Evolutionary conservation across 805 yeast genomes (phyloP).

Genomic region (Yarrowia porcina): DNA sequence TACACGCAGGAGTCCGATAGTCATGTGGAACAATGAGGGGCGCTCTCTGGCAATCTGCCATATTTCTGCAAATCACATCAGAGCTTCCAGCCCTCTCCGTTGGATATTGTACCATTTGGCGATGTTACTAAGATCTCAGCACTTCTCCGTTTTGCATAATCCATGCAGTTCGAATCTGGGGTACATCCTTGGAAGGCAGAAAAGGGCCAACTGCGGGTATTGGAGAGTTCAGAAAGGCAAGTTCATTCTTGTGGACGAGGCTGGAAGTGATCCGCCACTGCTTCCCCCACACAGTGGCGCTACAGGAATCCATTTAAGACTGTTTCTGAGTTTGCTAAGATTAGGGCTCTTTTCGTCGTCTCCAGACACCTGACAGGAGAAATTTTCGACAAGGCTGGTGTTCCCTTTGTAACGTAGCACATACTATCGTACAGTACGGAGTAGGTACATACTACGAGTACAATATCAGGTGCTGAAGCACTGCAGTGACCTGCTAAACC

Average conservation of each 20-base stretch:
- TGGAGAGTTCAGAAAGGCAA: not conserved
- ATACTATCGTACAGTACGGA: no score
- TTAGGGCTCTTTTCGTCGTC: not conserved
- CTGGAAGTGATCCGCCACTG: not conserved
- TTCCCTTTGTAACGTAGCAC: no score
- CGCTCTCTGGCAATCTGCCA: not conserved
- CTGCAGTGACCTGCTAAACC: no score
- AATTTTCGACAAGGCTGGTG: no score
- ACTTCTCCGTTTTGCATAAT: not conserved
- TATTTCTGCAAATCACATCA: not conserved
- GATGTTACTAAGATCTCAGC: not conserved
- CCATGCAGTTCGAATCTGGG: conserved; percentile 6
- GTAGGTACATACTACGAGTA: no score
- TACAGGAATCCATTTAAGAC: not conserved
- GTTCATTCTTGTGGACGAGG: not conserved
- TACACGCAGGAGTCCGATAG: not conserved
- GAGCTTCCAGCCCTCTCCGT: no score
- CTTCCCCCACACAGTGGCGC: not conserved
- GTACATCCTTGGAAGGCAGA: not conserved
- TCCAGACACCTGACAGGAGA: no score
- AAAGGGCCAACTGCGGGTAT: not conserved
- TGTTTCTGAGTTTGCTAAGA: not conserved
- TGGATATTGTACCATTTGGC: no score
- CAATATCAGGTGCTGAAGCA: no score
- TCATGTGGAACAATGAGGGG: not conserved